phyloP scores from a whole-genome alignment of 345 rosid genomes.

The Arabidopsis thaliana region DNA sequence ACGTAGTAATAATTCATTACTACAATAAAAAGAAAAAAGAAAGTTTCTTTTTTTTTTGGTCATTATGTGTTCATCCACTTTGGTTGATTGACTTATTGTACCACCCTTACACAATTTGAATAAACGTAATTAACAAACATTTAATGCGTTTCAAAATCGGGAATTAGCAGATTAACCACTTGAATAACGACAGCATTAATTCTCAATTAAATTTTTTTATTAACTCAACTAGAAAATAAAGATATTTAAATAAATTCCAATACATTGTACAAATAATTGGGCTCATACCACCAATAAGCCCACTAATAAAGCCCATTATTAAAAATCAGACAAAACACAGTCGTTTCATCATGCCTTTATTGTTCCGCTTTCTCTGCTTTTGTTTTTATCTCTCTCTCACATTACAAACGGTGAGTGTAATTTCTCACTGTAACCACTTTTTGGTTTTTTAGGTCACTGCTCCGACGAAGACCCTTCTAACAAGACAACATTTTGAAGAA shows the following conservation, averaged over 20 bases:
- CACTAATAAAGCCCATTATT: constrained; percentile 15
- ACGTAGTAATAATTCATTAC: too few relatives aligned
- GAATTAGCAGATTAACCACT: constrained; percentile 29
- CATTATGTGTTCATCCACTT: too few relatives aligned
- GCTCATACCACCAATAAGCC: background rate
- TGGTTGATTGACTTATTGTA: too few relatives aligned
- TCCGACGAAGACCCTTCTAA: constrained; percentile 30
- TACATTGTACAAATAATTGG: background rate
- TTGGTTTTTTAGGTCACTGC: constrained; percentile 31
- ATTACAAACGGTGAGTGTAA: constrained; percentile 40
- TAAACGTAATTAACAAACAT: background rate
- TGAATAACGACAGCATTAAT: constrained; percentile 35
- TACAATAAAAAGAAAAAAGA: too few relatives aligned
- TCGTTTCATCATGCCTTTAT: background rate
- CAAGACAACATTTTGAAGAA: constrained; percentile 18
- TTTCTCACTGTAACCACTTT: constrained; percentile 42
- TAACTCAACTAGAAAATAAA: background rate
- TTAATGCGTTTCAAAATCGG: background rate
- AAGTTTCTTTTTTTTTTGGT: too few relatives aligned
- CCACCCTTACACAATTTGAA: too few relatives aligned
- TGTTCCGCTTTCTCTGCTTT: constrained; percentile 6
- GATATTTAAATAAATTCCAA: background rate
- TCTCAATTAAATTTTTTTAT: background rate
- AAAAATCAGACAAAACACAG: background rate
- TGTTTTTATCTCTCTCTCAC: constrained; percentile 31